Evolutionary conservation across 2,329 filamentous ascomycete genomes (phyloP).

Genomic region (Paraphoma chrysanthemicola): DNA sequence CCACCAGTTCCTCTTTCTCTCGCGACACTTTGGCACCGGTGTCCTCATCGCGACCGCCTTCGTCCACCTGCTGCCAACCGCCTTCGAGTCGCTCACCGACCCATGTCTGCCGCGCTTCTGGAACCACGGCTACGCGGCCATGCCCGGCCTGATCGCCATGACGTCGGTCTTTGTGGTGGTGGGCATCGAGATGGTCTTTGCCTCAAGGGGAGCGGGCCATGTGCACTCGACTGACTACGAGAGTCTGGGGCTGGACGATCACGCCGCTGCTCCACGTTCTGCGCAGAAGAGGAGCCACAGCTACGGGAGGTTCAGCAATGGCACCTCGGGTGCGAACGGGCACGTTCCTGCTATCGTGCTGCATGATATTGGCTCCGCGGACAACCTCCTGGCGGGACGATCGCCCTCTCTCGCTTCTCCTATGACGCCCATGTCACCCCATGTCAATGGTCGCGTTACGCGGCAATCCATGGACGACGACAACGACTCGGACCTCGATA

Average conservation of each 20-base stretch:
- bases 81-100: constrained; percentile 49
- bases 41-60: constrained; percentile 51
- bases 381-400: constrained; percentile 40
- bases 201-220: constrained; percentile 69
- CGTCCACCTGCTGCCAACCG: constrained; percentile 51
- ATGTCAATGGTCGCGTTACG: constrained; percentile 8
- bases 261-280: constrained; percentile 20
- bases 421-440: constrained; percentile 17
- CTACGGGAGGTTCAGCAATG: constrained; percentile 38
- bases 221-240: constrained; percentile 63
- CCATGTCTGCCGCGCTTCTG: constrained; percentile 50
- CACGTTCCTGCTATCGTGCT: constrained; percentile 40
- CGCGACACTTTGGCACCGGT: constrained; percentile 50
- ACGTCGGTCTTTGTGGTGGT: constrained; percentile 68
- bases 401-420: constrained; percentile 40
- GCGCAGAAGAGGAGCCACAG: constrained; percentile 42
- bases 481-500: constrained; percentile 44
- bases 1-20: constrained; percentile 50
- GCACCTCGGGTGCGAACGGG: constrained; percentile 23
- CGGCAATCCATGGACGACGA: constrained; percentile 27
- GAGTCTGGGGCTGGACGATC: constrained; percentile 40
- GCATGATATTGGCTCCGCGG: constrained; percentile 39
- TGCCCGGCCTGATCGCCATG: constrained; percentile 51
- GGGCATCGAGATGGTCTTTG: constrained; percentile 86
- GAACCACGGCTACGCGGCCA: constrained; percentile 48